These are phyloP conservation scores for Pueraria montana DNA, from an alignment of 306 rosid species.

Conservation along the genomic window DNA sequence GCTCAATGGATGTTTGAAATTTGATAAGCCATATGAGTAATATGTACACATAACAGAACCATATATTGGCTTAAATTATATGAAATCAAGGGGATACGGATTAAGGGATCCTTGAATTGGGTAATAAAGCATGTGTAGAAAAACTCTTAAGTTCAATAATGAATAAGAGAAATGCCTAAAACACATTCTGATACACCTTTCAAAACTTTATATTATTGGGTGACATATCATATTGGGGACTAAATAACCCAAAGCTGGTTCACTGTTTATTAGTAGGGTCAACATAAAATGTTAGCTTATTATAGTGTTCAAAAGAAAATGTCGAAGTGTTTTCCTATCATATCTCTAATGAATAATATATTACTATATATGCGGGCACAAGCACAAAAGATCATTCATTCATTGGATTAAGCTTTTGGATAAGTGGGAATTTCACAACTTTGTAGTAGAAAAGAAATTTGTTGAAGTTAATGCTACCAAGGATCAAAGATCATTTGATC, in stretches of 20 bases:
- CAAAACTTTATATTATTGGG: neutral
- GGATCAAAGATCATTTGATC: neutral
- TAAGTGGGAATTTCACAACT: neutral
- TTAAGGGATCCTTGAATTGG: neutral
- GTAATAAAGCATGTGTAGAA: neutral
- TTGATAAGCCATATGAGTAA: slow-evolving; percentile 6
- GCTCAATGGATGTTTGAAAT: neutral
- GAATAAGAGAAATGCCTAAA: neutral
- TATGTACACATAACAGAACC: neutral
- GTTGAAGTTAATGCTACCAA: neutral
- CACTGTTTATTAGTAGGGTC: neutral
- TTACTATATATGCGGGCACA: neutral
- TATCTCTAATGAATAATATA: neutral
- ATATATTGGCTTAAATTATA: neutral
- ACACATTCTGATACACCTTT: neutral
- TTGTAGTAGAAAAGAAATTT: neutral
- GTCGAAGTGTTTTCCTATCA: neutral
- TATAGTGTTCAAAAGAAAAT: neutral
- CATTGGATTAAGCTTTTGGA: neutral
- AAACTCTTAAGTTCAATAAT: neutral
- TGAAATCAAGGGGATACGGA: neutral
- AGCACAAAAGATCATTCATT: neutral
- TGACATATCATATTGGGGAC: neutral
- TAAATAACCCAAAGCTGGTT: neutral
- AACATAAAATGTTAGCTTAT: neutral